Evolutionary conservation across 2,329 filamentous ascomycete genomes (phyloP).

Genomic region (Sphaerulina populicola): DNA sequence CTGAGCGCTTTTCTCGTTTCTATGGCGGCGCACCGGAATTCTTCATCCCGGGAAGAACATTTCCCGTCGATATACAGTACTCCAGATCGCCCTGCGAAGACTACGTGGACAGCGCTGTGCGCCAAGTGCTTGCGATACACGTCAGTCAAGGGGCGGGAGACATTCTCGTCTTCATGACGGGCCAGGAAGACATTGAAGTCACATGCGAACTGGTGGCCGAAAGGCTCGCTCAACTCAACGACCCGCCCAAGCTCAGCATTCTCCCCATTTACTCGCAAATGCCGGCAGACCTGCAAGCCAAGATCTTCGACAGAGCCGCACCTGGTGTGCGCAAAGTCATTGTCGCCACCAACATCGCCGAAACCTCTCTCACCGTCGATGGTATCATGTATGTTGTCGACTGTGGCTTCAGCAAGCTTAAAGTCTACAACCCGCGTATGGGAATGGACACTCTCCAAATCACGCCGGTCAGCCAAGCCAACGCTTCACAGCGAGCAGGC

Average conservation of each 20-base stretch:
- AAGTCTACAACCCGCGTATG: conserved; percentile 98
- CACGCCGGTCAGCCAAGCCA: conserved; percentile 94
- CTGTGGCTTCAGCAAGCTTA: conserved; percentile 90
- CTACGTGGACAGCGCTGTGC: conserved; percentile 93
- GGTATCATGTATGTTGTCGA: conserved; percentile 99
- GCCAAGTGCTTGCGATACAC: conserved; percentile 90
- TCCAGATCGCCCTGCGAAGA: conserved; percentile 92
- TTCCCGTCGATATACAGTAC: conserved; percentile 94
- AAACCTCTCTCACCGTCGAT: conserved; percentile 94
- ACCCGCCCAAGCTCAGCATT: conserved; percentile 89
- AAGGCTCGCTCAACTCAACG: conserved; percentile 77
- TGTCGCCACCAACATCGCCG: conserved; percentile 95
- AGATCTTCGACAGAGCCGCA: conserved; percentile 87
- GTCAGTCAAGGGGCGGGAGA: conserved; percentile 89
- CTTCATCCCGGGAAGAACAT: conserved; percentile 88
- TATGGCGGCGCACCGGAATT: conserved; percentile 95
- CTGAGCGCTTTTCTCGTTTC: conserved; percentile 90
- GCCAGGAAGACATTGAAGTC: conserved; percentile 94
- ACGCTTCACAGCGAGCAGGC: conserved; percentile 85
- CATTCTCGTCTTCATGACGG: conserved; percentile 98
- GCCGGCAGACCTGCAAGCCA: conserved; percentile 94
- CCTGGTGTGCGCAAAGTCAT: conserved; percentile 94
- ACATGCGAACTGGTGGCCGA: conserved; percentile 92
- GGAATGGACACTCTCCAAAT: conserved; percentile 99
- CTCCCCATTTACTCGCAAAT: conserved; percentile 98